Evolutionary conservation across 2,329 filamentous ascomycete genomes (phyloP).

Genomic region (Aspergillus sp.): DNA sequence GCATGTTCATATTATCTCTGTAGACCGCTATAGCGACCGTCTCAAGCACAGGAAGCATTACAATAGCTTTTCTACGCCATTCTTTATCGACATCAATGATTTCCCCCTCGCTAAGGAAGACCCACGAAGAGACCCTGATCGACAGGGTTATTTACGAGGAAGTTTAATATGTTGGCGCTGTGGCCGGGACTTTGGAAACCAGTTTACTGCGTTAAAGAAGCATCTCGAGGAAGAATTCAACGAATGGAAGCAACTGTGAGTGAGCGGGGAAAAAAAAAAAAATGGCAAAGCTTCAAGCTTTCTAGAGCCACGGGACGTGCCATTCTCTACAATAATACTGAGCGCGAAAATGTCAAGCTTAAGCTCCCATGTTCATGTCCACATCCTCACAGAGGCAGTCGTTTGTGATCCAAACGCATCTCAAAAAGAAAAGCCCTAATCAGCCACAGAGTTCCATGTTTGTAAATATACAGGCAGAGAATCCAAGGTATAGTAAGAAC

Average conservation of each 20-base stretch:
- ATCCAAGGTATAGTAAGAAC: constrained; percentile 17
- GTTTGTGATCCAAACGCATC: constrained; percentile 8
- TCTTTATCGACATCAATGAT: constrained; percentile 75
- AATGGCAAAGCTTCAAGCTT: background rate
- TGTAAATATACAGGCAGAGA: constrained; percentile 25
- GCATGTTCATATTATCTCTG: constrained; percentile 83
- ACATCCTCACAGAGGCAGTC: constrained; percentile 1
- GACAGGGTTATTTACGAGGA: constrained; percentile 59
- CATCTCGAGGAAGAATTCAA: constrained; percentile 76
- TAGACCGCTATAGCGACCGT: constrained; percentile 71
- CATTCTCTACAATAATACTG: background rate
- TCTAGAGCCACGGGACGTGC: background rate
- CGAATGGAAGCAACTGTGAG: constrained; percentile 67
- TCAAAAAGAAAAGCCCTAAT: constrained; percentile 10
- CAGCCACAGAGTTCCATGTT: constrained; percentile 16
- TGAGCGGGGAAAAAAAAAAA: background rate
- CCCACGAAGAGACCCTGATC: constrained; percentile 57
- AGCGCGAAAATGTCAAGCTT: background rate
- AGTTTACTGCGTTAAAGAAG: constrained; percentile 70
- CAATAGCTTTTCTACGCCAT: constrained; percentile 83
- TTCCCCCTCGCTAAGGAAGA: constrained; percentile 74
- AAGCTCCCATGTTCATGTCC: background rate
- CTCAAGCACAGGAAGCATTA: constrained; percentile 86
- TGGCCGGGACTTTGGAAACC: constrained; percentile 68
- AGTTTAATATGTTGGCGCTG: constrained; percentile 86